A percentile compares a stretch with the other conserved stretches of the same genome.
Evolutionary conservation across 2,329 filamentous ascomycete species (phyloP).

Genomic region (Colletotrichum falcatum): DNA sequence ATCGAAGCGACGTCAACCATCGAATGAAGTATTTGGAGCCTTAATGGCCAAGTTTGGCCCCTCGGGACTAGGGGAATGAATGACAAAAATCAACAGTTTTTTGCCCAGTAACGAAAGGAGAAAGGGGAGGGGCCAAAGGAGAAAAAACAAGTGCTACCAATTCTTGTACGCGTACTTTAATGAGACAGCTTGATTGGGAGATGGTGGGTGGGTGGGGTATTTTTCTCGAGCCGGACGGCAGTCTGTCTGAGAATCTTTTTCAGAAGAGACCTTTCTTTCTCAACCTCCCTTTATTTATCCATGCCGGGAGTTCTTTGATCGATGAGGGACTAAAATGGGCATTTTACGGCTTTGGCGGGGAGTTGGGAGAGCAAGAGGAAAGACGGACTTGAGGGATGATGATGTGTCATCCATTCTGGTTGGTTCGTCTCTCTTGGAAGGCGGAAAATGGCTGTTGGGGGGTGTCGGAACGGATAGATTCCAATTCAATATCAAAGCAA

Average conservation of each 20-base stretch:
- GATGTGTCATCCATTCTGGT: not conserved
- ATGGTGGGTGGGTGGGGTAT: constrained; percentile 2
- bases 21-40: constrained; percentile 39
- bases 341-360: constrained; percentile 24
- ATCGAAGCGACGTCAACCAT: constrained; percentile 21
- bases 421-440: not conserved
- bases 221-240: constrained; percentile 28
- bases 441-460: not conserved
- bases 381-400: not conserved
- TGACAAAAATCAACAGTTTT: constrained; percentile 25
- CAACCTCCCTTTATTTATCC: constrained; percentile 20
- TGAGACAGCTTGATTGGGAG: constrained; percentile 36
- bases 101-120: constrained; percentile 35
- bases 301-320: constrained; percentile 36
- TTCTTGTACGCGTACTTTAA: constrained; percentile 44
- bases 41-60: constrained; percentile 38
- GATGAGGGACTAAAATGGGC: constrained; percentile 30
- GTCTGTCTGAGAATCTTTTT: constrained; percentile 12
- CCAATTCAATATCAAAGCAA: not conserved
- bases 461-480: not conserved
- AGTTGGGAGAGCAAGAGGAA: constrained; percentile 20
- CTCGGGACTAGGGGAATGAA: constrained; percentile 29
- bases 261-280: constrained; percentile 18
- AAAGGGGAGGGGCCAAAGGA: constrained; percentile 27
- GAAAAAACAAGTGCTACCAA: constrained; percentile 41